Evolutionary conservation across 768 basidiomycete genomes (phyloP), one percentile per base, ranked within the genome.

Genomic region (Mycena haematopus): DNA sequence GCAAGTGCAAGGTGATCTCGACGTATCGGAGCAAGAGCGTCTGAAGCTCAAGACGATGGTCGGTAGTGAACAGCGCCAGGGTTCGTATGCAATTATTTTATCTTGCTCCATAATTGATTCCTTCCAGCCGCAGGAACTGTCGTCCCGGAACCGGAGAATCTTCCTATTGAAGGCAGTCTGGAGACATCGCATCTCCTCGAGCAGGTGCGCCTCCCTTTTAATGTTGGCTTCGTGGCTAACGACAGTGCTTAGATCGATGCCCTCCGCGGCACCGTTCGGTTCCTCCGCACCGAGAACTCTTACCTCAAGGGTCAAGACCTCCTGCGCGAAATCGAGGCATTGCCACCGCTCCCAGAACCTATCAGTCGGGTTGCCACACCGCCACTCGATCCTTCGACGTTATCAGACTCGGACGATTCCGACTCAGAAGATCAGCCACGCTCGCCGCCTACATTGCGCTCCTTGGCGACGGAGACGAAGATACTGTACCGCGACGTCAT

Each of bases 301-400:
- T 95, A 93, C 72, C 88, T 99, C 76, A 95, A 92, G 72, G 93
- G 95, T 2, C 92, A 94, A 74, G 94, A 96, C 69, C 84, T 99
- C 0, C 86, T 98, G 61, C 83, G 84, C 54, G 92, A 94, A 68
- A 88, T 99, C 58, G 86, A 90, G 65, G 71, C 86, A 7, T 80
- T 99, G 0, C 91, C 91, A 19, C 79, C 79, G 0, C 84, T 93
- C n/a, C 78, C 83, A 5, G 79, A 79, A 52, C 80, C 82, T 13
- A 62, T 79, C 62, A 72, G 74, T 38, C 78, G 86, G 49, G 65
- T 79, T 13, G 81, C 86, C 6, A 90, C 91, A 2, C 91, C 91
- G 1, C 85, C 89, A 0, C 78, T 90, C 25, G 85, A 85, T 38
- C 80, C 89, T 0, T 91, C 90, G 17, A 80, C 81, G 2, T 70